Evolutionary conservation across 2,329 filamentous ascomycete species (phyloP).

Genomic region (Trichoderma asperellum): DNA sequence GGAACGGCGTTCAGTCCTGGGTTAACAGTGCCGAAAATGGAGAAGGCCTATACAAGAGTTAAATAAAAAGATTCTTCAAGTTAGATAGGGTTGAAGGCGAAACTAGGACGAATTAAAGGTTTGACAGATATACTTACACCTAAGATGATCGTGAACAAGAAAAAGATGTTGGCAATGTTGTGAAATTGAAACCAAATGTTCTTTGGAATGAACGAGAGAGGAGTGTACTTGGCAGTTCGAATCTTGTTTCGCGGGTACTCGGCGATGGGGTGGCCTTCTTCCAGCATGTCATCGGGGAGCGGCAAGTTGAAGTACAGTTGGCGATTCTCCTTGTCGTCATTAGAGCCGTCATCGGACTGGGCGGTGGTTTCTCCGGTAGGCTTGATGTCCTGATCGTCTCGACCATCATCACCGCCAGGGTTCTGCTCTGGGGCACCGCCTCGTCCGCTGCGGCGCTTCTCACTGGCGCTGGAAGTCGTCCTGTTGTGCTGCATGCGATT

Average conservation of each 20-base stretch:
- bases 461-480: slow-evolving; percentile 59
- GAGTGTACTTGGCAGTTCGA: slow-evolving; percentile 95
- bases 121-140: slow-evolving; percentile 65
- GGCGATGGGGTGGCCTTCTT: slow-evolving; percentile 73
- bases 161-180: slow-evolving; percentile 98
- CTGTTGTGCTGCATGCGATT: slow-evolving; percentile 72
- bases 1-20: slow-evolving; percentile 89
- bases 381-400: slow-evolving; percentile 31
- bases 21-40: slow-evolving; percentile 91
- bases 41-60: slow-evolving; percentile 76
- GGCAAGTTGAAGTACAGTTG: slow-evolving; percentile 85
- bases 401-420: slow-evolving; percentile 36
- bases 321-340: slow-evolving; percentile 52
- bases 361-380: slow-evolving; percentile 39
- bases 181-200: slow-evolving; percentile 98
- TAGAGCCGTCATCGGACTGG: slow-evolving; percentile 43
- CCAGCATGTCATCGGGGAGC: slow-evolving; percentile 72
- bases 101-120: slow-evolving; percentile 1
- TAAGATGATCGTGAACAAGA: slow-evolving; percentile 93
- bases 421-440: slow-evolving; percentile 38
- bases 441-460: slow-evolving; percentile 66
- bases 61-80: slow-evolving; percentile 26
- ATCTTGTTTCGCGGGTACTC: slow-evolving; percentile 92
- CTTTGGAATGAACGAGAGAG: slow-evolving; percentile 92
- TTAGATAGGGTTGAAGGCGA: background rate